Evolutionary conservation across 1,284 basidiomycete genomes (phyloP), one percentile per base, ranked within the genome.

Genomic region (Austropuccinia psidii): DNA sequence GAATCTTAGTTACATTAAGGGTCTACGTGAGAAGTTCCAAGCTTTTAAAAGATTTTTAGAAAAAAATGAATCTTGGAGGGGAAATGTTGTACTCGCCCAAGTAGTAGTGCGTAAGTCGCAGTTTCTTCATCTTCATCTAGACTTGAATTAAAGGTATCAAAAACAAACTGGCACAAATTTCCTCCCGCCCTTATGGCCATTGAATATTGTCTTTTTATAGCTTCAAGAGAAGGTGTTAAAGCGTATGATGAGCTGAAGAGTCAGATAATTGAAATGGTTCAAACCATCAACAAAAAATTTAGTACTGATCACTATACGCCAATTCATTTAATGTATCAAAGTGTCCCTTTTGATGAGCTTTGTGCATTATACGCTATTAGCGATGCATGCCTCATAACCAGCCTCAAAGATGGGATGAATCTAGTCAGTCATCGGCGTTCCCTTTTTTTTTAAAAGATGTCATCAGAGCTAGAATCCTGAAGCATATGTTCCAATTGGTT

Each of bases 221-320:
- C 96, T 0, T 96, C 93, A 13, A 86, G 95, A 35, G 92, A 97
- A 82, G 96, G 98, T 79, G 95, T 98, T 66, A 95, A 98, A 81
- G 95, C 98, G 82, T 98, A 98, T 81, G 95, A 98, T 82, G 98
- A 97, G 82, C 83, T 98, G 76, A 88, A 95, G 9, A 89, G 93
- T 11, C 93, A 90, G 1, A 93, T 98, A 62, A 98, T 98, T 83
- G 94, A 98, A 81, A 87, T 97, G 43, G 95, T 98, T 17, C 95
- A 95, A 0, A 87, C 94, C 35, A 98, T 98, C 83, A 98, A 98
- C 79, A 95, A 95, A 6, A 88, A 93, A 9, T 98, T 98, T 79
- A 95, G 95, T 33, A 98, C 95, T 0, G 93, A 98, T 76, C 94
- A 97, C 78, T 96, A 94, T 80, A 95, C 96, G 90, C 95, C 96